These are phyloP conservation scores for Solanum peruvianum DNA, from an alignment of 257 asterid species.

Conservation along the genomic window DNA sequence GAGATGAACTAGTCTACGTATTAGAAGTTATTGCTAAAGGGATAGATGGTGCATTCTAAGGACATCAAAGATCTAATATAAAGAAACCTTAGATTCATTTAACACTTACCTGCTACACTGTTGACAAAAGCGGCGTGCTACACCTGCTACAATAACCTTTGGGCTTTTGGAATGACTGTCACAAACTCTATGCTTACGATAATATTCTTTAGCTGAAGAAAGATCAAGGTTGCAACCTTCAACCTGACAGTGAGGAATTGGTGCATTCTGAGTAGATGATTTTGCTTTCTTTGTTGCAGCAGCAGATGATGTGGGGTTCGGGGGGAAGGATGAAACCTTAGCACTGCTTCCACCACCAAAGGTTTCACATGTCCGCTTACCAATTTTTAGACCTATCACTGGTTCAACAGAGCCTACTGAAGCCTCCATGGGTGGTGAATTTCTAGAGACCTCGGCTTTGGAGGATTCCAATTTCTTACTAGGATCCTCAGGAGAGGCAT, in stretches of 20 bases:
- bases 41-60: background rate
- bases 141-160: conserved; percentile 54
- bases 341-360: conserved; percentile 23
- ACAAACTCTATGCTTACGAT: conserved; percentile 83
- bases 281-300: conserved; percentile 39
- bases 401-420: conserved; percentile 51
- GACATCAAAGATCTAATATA: background rate
- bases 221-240: conserved; percentile 82
- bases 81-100: background rate
- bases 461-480: background rate
- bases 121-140: conserved; percentile 86
- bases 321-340: conserved; percentile 34
- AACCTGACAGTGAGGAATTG: conserved; percentile 51
- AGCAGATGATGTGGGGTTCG: conserved; percentile 31
- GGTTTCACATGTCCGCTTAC: conserved; percentile 74
- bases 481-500: conserved; percentile 16
- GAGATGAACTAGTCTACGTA: background rate
- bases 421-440: conserved; percentile 36
- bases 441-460: conserved; percentile 13
- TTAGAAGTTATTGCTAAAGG: background rate
- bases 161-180: conserved; percentile 70
- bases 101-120: conserved; percentile 83
- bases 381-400: conserved; percentile 63
- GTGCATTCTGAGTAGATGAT: conserved; percentile 23
- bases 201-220: conserved; percentile 72